Percentiles rank a stretch among this genome's conserved stretches.
Conservation (phyloP, 78 protist species). For the Dictyostelium intermedium region DNA sequence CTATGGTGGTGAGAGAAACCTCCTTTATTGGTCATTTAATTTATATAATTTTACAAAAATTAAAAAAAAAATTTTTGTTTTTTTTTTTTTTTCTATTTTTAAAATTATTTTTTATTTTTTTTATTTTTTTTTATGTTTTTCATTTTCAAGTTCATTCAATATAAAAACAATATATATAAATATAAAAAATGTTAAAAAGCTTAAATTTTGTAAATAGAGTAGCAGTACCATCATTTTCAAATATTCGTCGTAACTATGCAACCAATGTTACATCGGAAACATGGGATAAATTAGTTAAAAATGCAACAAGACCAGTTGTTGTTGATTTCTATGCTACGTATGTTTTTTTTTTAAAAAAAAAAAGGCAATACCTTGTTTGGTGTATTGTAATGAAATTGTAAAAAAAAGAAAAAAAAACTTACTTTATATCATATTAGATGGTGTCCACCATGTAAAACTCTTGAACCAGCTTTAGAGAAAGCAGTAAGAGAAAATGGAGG, state of each 20-base stretch:
- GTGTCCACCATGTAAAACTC: slow-evolving; percentile 17
- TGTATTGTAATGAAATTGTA: too few species aligned
- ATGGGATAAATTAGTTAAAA: background rate
- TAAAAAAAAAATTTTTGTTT: background rate
- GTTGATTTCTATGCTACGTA: background rate
- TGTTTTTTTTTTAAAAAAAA: background rate
- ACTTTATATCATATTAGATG: background rate
- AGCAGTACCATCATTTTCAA: background rate
- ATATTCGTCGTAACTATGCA: background rate
- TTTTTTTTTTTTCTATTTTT: background rate
- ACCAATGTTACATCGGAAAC: background rate
- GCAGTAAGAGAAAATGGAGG: background rate
- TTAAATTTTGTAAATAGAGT: background rate
- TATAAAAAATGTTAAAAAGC: background rate
- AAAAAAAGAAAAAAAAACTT: too few species aligned
- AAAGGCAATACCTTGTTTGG: too few species aligned
- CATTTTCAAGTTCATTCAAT: background rate
- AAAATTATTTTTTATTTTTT: background rate
- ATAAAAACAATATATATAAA: background rate
- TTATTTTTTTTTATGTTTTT: background rate
- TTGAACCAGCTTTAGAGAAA: background rate
- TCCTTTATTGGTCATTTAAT: background rate
- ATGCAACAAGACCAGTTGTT: background rate
- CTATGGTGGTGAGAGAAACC: background rate
- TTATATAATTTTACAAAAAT: background rate